phyloP scores from a whole-genome alignment of 2,329 filamentous ascomycete genomes.

The Hymenoscyphus repandus region DNA sequence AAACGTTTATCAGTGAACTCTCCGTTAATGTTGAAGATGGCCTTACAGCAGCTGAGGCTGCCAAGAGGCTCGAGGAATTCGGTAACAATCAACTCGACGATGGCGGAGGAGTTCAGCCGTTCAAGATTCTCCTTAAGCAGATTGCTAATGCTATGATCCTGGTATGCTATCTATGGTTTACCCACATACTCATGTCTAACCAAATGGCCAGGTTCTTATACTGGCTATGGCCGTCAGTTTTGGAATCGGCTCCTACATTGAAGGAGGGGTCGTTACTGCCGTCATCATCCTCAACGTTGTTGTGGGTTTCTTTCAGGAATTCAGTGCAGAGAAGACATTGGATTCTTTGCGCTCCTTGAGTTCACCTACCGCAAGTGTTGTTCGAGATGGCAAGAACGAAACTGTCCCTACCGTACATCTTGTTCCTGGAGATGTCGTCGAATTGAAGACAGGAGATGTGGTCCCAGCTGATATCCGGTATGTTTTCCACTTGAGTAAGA shows the following conservation, averaged over 20 bases:
- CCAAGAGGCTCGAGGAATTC: neutral
- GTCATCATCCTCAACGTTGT: constrained; percentile 54
- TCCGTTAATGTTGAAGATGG: neutral
- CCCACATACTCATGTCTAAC: too few species aligned
- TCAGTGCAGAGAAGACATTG: constrained; percentile 48
- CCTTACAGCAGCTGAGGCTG: neutral
- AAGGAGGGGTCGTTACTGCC: constrained; percentile 52
- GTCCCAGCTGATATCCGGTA: constrained; percentile 38
- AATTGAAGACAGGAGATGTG: constrained; percentile 44
- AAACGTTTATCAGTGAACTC: neutral
- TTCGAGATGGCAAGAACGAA: constrained; percentile 45
- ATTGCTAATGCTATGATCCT: constrained; percentile 1
- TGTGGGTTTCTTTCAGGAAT: constrained; percentile 53
- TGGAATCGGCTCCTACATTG: constrained; percentile 53
- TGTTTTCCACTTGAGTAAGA: too few species aligned
- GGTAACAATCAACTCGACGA: constrained; percentile 1
- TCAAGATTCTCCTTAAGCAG: neutral
- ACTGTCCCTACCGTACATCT: constrained; percentile 48
- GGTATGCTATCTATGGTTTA: too few species aligned
- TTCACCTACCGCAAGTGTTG: constrained; percentile 43
- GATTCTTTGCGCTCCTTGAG: constrained; percentile 44
- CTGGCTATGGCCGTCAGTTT: constrained; percentile 54
- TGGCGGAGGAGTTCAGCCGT: neutral
- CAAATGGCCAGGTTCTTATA: constrained; percentile 41
- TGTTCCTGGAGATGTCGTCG: constrained; percentile 53